Base-by-base conservation (phyloP, 805 yeast genomes). In the Candida taoyuanica region DNA sequence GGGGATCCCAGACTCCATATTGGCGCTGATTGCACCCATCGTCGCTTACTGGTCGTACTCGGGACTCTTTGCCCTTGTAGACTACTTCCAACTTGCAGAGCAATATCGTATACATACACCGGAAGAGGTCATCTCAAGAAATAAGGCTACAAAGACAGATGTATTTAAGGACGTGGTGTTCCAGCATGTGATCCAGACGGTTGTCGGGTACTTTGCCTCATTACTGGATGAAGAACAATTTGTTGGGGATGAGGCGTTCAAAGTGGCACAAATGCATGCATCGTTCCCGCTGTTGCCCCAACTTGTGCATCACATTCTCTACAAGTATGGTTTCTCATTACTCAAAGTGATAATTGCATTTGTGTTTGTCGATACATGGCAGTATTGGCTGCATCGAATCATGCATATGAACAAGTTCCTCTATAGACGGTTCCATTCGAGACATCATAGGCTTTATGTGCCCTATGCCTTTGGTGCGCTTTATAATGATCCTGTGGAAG, bases 401-500 rank as follows among this genome's bases (percentile, higher is more conserved):
- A 89, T 93, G 98, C 98, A 93, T 59, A 54, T 71, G 57, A 85
- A 85, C 71, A 81, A 79, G 57, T 65, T 70, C 39, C 66, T 89
- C 34, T 93, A 93, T 72, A 75, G 73, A 46, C 66, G 77, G 37
- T 85, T 86, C 70, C 98, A 93, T 62, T 87, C 98, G 5, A 80
- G 95, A 49, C 98, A 93, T 63, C 98, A 93, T 63, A 69, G 91
- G 38, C 70, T 93, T 35, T 91, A 93, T 52, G 96, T 93, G 26
- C 98, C 98, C 7, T 93, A 88, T 61, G 97, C 98, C 1, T 89
- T 73, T 62, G 98, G 98, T 36, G 98, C 98, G 3, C 71, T 93
- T 23, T 93, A 86, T 69, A 93, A 93, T 63, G 88, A 88, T 52
- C 94, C 96, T 17, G 73, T 85, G 15, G 98, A 93, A 68, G 98